Base-by-base conservation (phyloP, 2,329 filamentous ascomycete genomes). In the Penicillium sp. region DNA sequence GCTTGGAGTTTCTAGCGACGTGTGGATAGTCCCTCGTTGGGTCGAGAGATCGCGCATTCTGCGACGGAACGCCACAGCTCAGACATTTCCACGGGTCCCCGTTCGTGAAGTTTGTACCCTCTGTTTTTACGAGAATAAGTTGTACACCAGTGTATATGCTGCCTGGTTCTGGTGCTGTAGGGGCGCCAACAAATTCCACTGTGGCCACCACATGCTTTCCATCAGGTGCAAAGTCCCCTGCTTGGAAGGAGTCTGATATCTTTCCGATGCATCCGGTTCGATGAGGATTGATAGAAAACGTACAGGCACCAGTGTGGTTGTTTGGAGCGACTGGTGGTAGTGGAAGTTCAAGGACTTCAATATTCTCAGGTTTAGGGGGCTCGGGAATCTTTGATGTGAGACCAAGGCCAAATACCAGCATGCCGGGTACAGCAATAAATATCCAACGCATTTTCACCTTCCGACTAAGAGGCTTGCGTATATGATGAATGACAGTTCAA, bases 61-160 rank as follows among this genome's bases (percentile, higher is more conserved):
- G 59, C 2, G 46, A 57, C 0, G 74, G 69, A 0, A 80, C 68
- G 2, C 73, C 78, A 50, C 79, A 81, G 26, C 70, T 81, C 4
- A 81, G 49, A 49, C 79, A 81, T 56, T 78, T 81, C 77, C 78
- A 81, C 0, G 72, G 45, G 54, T 79, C 76, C 0, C 79, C 78
- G 47, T 77, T 79, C 1, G 67, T 43, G 39, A 81, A 81, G 0
- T 52, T 68, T 2, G 64, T 73, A 1, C 70, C 71, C 50, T 81
- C 74, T 0, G 72, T 56, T 56, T 78, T 79, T 58, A 80, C 65
- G 5, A 80, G 54, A 31, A 81, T 70, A 3, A 80, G 45, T 40
- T 81, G 77, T 9, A 62, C 54, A 2, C 77, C 78, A 1, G 49
- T 60, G 56, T 76, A 81, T 42, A 79, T 74, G 55, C 75, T 78